Evolutionary conservation across 805 yeast genomes (phyloP).

Genomic region (Dipodascus geniculatus): DNA sequence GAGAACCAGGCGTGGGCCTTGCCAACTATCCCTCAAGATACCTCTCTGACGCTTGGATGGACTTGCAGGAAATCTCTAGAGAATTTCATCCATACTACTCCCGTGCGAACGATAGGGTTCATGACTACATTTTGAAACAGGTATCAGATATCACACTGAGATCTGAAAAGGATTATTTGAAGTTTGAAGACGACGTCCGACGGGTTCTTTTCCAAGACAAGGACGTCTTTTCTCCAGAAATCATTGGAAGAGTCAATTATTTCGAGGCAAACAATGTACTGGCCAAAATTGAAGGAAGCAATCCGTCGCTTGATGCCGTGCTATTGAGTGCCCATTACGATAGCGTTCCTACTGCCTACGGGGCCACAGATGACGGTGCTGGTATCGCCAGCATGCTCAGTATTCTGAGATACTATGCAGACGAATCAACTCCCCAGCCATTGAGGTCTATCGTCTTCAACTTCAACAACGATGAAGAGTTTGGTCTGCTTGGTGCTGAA

Average conservation of each 20-base stretch:
- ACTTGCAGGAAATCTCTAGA: conserved; percentile 55
- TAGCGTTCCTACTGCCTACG: conserved; percentile 76
- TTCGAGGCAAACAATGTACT: conserved; percentile 76
- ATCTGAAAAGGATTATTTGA: conserved; percentile 18
- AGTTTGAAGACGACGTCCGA: conserved; percentile 30
- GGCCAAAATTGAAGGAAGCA: conserved; percentile 58
- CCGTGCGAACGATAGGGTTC: conserved; percentile 63
- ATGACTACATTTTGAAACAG: conserved; percentile 45
- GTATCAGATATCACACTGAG: conserved; percentile 27
- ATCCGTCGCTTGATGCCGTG: conserved; percentile 49
- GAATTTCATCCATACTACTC: conserved; percentile 72
- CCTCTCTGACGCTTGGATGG: conserved; percentile 43
- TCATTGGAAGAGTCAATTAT: conserved; percentile 43
- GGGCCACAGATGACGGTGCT: conserved; percentile 88
- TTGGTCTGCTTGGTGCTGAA: conserved; percentile 73
- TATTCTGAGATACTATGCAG: conserved; percentile 39
- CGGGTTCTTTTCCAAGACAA: conserved; percentile 39
- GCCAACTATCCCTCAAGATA: conserved; percentile 6
- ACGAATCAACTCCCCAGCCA: conserved; percentile 36
- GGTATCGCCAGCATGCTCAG: conserved; percentile 78
- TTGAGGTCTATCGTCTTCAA: conserved; percentile 65
- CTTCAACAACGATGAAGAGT: conserved; percentile 84
- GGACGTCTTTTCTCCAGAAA: conserved; percentile 30
- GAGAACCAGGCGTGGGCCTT: conserved; percentile 4
- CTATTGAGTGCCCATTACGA: conserved; percentile 80